Evolutionary conservation across 805 yeast species (phyloP), one percentile per base, ranked within the genome.

Genomic region (Teunomyces kruisii): DNA sequence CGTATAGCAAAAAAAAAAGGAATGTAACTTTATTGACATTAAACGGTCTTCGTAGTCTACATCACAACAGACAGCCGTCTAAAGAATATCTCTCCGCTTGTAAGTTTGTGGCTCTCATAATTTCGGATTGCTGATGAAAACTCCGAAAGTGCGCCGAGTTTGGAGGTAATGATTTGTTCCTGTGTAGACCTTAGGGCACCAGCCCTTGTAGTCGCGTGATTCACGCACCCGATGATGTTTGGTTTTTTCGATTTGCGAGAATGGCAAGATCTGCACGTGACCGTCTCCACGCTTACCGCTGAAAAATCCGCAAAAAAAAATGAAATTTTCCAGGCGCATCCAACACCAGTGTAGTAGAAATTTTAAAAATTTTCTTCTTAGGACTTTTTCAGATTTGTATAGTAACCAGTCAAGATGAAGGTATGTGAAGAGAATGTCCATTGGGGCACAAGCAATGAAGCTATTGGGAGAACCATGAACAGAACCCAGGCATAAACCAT

Each of bases 391-490:
- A 57, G 51, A 53, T 58, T 57, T 51, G 53, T 54, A 49, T 51
- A 54, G 62, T 57, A 58, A 53, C 38, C 45, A 35, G 47, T 59
- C 72, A 70, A 65, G 59, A 70, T 70, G 75, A 70, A 70, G 74
- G 74, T 69, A 69, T 69, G 74, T 69, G 17, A 35, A 19, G 28
- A 22, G 36, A 29, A 9, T 31, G 16, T 16, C 22, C 27, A 29
- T 8, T 3, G 32, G 12, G 31, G 12, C 35, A 28, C n/a, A n/a
- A n/a, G 7, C 24, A 14, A 29, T 15, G 24, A 28, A 28, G 14
- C 10, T 4, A 39, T n/a, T 16, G 8, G 8, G 8, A 15, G 27
- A 30, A 35, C 17, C 19, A 17, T 35, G 40, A 22, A 15, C 12
- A 9, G n/a, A 15, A 16, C 15, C 13, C 16, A 6, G 6, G 13